Evolutionary conservation across 495 filamentous ascomycete genomes (phyloP).

Genomic region (Podospora appendiculata): DNA sequence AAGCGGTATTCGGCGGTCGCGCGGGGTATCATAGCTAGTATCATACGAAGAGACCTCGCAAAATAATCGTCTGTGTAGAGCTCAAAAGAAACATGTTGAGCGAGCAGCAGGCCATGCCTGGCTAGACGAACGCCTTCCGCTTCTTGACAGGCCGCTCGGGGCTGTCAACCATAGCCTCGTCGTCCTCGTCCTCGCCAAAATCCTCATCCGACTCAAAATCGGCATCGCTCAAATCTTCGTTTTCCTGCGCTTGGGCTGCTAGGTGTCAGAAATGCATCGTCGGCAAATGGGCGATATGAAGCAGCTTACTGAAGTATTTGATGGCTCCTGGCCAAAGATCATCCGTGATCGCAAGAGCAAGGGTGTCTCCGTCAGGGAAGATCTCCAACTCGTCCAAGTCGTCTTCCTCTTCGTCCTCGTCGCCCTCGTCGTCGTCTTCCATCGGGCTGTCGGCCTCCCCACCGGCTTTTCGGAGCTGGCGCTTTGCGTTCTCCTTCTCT

Average conservation of each 20-base stretch:
- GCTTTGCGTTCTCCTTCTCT: constrained; percentile 50
- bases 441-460: constrained; percentile 45
- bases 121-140: constrained; percentile 25
- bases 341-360: constrained; percentile 73
- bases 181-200: constrained; percentile 30
- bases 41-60: too few relatives aligned
- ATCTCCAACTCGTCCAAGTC: constrained; percentile 58
- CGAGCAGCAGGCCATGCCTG: constrained; percentile 5
- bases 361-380: constrained; percentile 70
- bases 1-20: too few relatives aligned
- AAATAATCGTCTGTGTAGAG: too few relatives aligned
- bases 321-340: constrained; percentile 82
- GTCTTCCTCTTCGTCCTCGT: constrained; percentile 46
- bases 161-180: constrained; percentile 29
- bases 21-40: too few relatives aligned
- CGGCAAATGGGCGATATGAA: background rate
- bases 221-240: constrained; percentile 45
- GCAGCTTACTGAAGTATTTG: constrained; percentile 77
- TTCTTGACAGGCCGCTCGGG: constrained; percentile 35
- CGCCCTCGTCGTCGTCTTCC: constrained; percentile 46
- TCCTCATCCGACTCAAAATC: constrained; percentile 52
- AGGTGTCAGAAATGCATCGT: background rate
- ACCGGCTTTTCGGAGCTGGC: constrained; percentile 46
- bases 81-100: constrained; percentile 22
- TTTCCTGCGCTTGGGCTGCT: constrained; percentile 56